Conservation (phyloP, 1,284 basidiomycete species). For the Ganoderma lingzhi region DNA sequence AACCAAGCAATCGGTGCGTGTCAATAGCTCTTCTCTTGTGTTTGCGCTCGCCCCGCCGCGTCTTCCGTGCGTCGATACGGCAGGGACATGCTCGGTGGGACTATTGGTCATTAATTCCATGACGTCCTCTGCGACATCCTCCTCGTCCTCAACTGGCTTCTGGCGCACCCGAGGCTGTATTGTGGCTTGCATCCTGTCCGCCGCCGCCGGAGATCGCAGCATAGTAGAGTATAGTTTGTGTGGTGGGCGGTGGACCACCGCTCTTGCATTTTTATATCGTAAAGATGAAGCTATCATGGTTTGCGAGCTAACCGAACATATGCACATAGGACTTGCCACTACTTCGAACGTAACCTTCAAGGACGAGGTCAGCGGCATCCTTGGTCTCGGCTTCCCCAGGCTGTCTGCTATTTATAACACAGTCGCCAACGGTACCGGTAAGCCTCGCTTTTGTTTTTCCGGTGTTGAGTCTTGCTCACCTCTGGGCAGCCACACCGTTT, state of each 20-base stretch:
- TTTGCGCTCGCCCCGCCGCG: too few species aligned
- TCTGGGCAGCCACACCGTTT: conserved; percentile 65
- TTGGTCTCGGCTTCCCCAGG: conserved; percentile 79
- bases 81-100: background rate
- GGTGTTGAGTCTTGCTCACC: background rate
- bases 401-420: conserved; percentile 64
- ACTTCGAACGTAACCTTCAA: conserved; percentile 67
- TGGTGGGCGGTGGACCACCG: background rate
- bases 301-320: conserved; percentile 7
- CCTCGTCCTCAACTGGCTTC: background rate
- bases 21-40: background rate
- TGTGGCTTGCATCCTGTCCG: background rate
- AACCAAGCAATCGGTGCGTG: conserved; percentile 70
- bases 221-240: conserved; percentile 3
- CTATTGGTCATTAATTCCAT: conserved; percentile 11
- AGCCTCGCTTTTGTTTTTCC: conserved; percentile 29
- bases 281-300: background rate
- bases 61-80: background rate
- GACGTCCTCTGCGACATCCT: background rate
- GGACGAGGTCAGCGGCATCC: conserved; percentile 71
- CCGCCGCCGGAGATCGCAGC: conserved; percentile 1
- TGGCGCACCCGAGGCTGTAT: background rate
- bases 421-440: conserved; percentile 66
- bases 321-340: conserved; percentile 60
- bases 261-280: background rate